These are phyloP conservation scores for Tylopilus sp. DNA, from an alignment of 1,284 basidiomycete genomes.

Conservation along the genomic window DNA sequence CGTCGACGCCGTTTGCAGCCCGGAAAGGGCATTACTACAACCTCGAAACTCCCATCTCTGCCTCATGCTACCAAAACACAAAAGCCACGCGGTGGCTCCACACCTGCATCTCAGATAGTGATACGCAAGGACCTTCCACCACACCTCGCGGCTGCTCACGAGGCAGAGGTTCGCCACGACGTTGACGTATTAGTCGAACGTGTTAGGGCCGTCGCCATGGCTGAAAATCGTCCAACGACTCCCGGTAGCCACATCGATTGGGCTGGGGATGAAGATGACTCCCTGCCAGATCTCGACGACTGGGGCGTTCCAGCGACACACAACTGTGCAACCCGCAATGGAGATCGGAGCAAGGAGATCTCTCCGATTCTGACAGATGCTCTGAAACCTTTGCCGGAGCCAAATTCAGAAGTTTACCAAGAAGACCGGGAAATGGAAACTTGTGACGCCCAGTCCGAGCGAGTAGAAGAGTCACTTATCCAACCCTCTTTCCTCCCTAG, in stretches of 20 bases:
- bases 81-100: constrained; percentile 16
- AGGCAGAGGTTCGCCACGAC: constrained; percentile 51
- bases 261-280: constrained; percentile 80
- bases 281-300: constrained; percentile 75
- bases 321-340: constrained; percentile 12
- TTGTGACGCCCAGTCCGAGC: constrained; percentile 13
- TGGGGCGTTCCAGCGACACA: constrained; percentile 61
- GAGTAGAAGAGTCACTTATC: constrained; percentile 5
- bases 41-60: constrained; percentile 14
- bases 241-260: constrained; percentile 79
- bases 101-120: constrained; percentile 35
- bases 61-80: constrained; percentile 22
- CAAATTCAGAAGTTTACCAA: constrained; percentile 25
- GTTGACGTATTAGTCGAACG: constrained; percentile 71
- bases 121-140: constrained; percentile 57
- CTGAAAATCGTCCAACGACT: constrained; percentile 58
- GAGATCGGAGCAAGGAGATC: constrained; percentile 42
- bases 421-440: constrained; percentile 24
- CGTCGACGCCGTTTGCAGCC: constrained; percentile 40
- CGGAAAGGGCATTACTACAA: constrained; percentile 15
- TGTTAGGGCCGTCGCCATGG: constrained; percentile 66
- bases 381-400: constrained; percentile 60
- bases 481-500: constrained; percentile 11
- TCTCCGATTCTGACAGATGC: constrained; percentile 68
- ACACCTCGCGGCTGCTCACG: constrained; percentile 46